A percentile compares a stretch with the other conserved stretches of the same genome.
phyloP scores from a whole-genome alignment of 768 basidiomycete genomes.

The Kwoniella sp. region DNA sequence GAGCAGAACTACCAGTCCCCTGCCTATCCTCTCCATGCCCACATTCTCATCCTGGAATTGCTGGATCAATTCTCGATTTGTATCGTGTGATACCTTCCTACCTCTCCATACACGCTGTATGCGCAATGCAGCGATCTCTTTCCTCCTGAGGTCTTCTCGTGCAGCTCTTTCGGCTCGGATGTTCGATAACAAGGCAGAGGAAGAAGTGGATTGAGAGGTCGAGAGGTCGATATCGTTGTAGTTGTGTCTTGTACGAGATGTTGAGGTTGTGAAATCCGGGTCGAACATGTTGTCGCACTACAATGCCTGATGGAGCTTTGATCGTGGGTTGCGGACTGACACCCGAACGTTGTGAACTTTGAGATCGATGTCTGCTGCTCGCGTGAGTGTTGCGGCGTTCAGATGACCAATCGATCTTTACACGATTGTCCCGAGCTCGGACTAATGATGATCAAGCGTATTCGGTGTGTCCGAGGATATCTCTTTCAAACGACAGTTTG shows the following conservation, averaged over 20 bases:
- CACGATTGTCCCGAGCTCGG: too few relatives aligned
- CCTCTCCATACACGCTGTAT: conserved; percentile 52
- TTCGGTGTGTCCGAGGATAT: too few relatives aligned
- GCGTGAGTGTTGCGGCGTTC: too few relatives aligned
- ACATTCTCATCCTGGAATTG: conserved; percentile 9
- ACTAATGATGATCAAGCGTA: too few relatives aligned
- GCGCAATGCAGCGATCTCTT: conserved; percentile 31
- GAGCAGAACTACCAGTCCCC: conserved; percentile 28
- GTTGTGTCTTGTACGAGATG: neutral
- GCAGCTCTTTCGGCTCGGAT: conserved; percentile 45
- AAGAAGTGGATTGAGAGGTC: conserved; percentile 43
- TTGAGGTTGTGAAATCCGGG: conserved; percentile 15
- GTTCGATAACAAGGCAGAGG: conserved; percentile 35
- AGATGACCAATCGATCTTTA: too few relatives aligned
- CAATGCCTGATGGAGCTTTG: too few relatives aligned
- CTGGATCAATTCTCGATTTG: conserved; percentile 21
- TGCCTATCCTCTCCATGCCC: conserved; percentile 8
- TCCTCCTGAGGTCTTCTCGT: conserved; percentile 36
- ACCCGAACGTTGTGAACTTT: too few relatives aligned
- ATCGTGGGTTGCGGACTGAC: too few relatives aligned
- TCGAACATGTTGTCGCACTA: conserved; percentile 16
- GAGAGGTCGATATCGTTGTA: conserved; percentile 50
- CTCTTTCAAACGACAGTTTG: too few relatives aligned
- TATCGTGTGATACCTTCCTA: conserved; percentile 17
- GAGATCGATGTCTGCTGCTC: too few relatives aligned